Conservation (phyloP, 345 rosid genomes). For the Corchorus capsularis region DNA sequence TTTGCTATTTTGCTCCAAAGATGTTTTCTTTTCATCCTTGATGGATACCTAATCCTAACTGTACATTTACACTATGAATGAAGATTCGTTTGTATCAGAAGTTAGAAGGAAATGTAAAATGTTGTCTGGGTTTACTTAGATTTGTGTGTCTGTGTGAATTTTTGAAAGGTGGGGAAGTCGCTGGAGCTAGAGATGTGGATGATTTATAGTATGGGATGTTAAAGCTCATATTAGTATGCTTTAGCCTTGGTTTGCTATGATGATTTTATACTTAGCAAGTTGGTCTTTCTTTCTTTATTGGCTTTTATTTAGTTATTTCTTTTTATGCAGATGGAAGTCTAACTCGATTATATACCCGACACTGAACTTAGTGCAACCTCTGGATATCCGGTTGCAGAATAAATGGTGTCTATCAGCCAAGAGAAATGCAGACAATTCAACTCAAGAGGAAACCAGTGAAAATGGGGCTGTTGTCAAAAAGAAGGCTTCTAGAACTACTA, state of each 20-base stretch:
- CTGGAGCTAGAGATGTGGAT: neutral
- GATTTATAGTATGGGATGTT: neutral
- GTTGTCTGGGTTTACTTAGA: neutral
- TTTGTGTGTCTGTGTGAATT: neutral
- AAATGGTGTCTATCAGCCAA: slow-evolving; percentile 51
- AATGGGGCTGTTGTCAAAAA: slow-evolving; percentile 45
- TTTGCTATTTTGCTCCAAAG: neutral
- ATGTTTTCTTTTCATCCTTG: slow-evolving; percentile 1
- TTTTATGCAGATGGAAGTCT: slow-evolving; percentile 50
- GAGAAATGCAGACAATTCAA: slow-evolving; percentile 42
- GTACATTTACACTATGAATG: neutral
- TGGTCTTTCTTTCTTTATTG: neutral
- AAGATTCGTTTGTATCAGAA: neutral
- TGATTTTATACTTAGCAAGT: neutral
- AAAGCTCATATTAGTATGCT: slow-evolving; percentile 3
- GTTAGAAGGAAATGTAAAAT: neutral
- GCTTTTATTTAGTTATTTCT: neutral
- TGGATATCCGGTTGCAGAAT: slow-evolving; percentile 44
- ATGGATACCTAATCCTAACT: neutral
- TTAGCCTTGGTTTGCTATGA: neutral
- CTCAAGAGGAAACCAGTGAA: slow-evolving; percentile 47
- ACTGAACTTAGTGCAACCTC: slow-evolving; percentile 41
- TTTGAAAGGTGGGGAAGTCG: neutral
- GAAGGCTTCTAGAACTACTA: slow-evolving; percentile 46
- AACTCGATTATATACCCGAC: slow-evolving; percentile 38